Evolutionary conservation across 208 protist genomes (phyloP).

Genomic region (Phytomonas francai): DNA sequence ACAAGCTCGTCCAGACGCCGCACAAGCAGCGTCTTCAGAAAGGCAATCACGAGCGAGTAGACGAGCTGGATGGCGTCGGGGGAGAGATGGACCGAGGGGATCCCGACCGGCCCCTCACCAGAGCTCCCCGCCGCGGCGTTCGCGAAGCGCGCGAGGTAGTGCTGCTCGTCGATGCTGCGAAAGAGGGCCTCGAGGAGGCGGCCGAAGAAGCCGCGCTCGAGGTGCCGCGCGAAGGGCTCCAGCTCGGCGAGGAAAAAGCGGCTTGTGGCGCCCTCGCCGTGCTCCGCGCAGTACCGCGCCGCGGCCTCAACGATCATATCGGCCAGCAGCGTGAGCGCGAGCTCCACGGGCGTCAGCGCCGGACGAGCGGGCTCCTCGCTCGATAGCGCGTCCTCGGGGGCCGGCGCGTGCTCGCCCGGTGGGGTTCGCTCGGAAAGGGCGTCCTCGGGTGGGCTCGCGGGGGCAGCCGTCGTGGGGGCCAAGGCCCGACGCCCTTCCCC

Average conservation of each 20-base stretch:
- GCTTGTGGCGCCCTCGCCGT: slow-evolving; percentile 64
- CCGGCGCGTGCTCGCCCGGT: neutral
- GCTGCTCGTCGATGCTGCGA: slow-evolving; percentile 53
- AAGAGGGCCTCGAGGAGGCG: slow-evolving; percentile 47
- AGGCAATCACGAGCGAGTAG: slow-evolving; percentile 40
- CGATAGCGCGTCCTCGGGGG: neutral
- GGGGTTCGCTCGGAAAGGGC: too few relatives aligned
- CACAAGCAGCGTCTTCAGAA: slow-evolving; percentile 62
- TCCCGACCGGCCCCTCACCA: too few relatives aligned
- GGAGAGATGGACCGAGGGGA: slow-evolving; percentile 13
- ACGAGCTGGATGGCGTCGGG: slow-evolving; percentile 10
- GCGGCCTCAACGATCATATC: slow-evolving; percentile 58
- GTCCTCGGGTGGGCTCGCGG: too few relatives aligned
- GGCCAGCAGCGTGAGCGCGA: slow-evolving; percentile 48
- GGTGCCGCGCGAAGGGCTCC: slow-evolving; percentile 21
- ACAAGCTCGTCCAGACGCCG: slow-evolving; percentile 29
- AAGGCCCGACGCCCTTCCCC: neutral
- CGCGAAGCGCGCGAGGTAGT: slow-evolving; percentile 33
- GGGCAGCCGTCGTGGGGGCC: neutral
- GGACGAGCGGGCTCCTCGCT: slow-evolving; percentile 6
- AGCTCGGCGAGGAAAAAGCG: slow-evolving; percentile 49
- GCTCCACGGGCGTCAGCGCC: slow-evolving; percentile 23
- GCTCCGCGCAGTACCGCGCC: slow-evolving; percentile 25
- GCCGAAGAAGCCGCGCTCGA: slow-evolving; percentile 30
- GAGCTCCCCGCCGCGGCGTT: neutral